phyloP scores from a whole-genome alignment of 192 early-diverging fungal genomes.

The Cetraspora pellucida region DNA sequence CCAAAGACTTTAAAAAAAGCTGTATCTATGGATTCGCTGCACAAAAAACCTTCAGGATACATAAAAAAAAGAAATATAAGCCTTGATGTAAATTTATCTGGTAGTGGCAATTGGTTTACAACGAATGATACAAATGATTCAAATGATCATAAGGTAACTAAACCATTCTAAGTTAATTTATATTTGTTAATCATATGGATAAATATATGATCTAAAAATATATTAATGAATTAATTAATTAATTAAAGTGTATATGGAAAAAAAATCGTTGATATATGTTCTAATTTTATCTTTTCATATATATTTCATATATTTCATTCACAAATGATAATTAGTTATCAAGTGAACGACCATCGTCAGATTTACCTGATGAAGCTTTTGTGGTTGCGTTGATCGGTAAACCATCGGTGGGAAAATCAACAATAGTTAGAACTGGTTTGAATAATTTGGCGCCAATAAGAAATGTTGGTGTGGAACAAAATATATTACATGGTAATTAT shows the following conservation, averaged over 20 bases:
- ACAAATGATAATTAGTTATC: not conserved
- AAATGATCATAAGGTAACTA: not conserved
- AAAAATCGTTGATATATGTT: not conserved
- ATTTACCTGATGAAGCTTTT: slow-evolving; percentile 1
- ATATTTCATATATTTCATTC: not conserved
- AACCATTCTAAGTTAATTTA: not conserved
- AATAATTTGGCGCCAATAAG: slow-evolving; percentile 19
- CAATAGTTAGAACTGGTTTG: slow-evolving; percentile 6
- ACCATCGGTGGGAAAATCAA: slow-evolving; percentile 22
- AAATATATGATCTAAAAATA: not conserved
- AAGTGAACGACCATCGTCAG: not conserved
- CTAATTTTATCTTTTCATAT: not conserved
- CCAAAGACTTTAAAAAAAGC: not conserved
- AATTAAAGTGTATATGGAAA: too few relatives aligned
- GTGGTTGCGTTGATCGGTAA: slow-evolving; percentile 23
- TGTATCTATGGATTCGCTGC: not conserved
- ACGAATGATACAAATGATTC: not conserved
- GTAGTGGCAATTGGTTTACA: not conserved
- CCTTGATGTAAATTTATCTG: not conserved
- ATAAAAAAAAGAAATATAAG: slow-evolving; percentile 12
- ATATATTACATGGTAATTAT: slow-evolving; percentile 1
- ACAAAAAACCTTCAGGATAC: not conserved
- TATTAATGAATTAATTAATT: not conserved
- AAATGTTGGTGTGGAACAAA: slow-evolving; percentile 14
- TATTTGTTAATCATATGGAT: not conserved